phyloP scores from a whole-genome alignment of 129 eudicot species.

The Pseudognaphalium luteoalbum region DNA sequence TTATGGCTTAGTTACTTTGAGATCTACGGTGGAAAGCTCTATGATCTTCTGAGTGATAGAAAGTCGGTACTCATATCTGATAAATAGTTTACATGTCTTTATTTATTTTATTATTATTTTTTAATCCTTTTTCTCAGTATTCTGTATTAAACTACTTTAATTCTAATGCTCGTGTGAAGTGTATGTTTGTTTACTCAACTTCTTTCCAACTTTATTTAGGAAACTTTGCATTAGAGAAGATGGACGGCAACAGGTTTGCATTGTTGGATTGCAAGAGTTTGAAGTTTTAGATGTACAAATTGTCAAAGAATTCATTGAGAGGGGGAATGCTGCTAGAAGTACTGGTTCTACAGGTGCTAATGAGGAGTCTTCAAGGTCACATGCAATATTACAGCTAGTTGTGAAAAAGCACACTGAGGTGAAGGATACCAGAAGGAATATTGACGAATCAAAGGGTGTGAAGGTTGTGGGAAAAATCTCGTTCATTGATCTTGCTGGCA shows the following conservation, averaged over 20 bases:
- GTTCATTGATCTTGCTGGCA: conserved; percentile 96
- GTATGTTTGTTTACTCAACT: neutral
- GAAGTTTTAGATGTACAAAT: conserved; percentile 95
- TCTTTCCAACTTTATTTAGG: conserved; percentile 36
- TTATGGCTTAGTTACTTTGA: conserved; percentile 95
- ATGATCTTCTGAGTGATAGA: conserved; percentile 80
- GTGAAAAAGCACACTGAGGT: conserved; percentile 80
- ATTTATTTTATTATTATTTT: neutral
- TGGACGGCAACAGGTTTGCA: conserved; percentile 96
- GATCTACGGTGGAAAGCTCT: conserved; percentile 95
- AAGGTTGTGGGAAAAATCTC: conserved; percentile 89
- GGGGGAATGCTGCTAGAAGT: conserved; percentile 85
- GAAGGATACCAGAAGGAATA: conserved; percentile 68
- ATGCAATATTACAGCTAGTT: conserved; percentile 82
- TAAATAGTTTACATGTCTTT: conserved; percentile 8
- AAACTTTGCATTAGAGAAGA: conserved; percentile 97
- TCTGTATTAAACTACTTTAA: conserved; percentile 3
- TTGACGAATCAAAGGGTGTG: conserved; percentile 62
- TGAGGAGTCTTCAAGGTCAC: conserved; percentile 95
- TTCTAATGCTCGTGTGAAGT: conserved; percentile 2
- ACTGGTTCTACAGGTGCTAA: conserved; percentile 98
- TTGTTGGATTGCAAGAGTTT: conserved; percentile 95
- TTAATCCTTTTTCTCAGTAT: neutral
- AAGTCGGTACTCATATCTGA: conserved; percentile 44
- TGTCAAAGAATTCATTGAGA: conserved; percentile 89